phyloP scores from a whole-genome alignment of 257 asterid genomes.

The Nicotiana knightiana region DNA sequence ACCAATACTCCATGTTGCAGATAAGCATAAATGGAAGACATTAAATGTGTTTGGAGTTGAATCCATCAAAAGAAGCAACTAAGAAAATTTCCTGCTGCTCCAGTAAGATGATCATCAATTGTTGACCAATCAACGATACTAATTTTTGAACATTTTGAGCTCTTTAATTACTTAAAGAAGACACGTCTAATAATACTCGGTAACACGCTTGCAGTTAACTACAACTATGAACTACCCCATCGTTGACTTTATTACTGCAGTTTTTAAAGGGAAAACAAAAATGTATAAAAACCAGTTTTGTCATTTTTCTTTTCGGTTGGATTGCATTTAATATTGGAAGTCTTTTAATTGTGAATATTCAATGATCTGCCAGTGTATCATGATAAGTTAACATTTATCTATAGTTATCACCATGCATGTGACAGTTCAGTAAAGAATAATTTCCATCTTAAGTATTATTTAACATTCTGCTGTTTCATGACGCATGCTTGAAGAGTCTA shows the following conservation, averaged over 20 bases:
- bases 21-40: not conserved
- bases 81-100: not conserved
- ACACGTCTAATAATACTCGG: not conserved
- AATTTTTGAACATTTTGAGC: not conserved
- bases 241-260: slow-evolving; percentile 10
- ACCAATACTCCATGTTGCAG: not conserved
- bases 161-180: not conserved
- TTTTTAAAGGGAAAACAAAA: not conserved
- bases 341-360: not conserved
- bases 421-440: not conserved
- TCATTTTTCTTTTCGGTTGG: not conserved
- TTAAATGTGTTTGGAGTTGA: not conserved
- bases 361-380: not conserved
- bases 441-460: not conserved
- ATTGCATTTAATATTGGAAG: not conserved
- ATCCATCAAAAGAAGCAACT: not conserved
- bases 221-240: slow-evolving; percentile 5
- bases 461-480: not conserved
- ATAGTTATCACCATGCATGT: not conserved
- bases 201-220: not conserved
- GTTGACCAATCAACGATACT: not conserved
- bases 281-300: not conserved
- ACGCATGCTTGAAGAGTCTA: not conserved
- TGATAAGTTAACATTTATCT: not conserved
- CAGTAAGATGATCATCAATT: not conserved